Evolutionary conservation across 345 rosid species (phyloP).

Genomic region (Eucalyptus caleyi): DNA sequence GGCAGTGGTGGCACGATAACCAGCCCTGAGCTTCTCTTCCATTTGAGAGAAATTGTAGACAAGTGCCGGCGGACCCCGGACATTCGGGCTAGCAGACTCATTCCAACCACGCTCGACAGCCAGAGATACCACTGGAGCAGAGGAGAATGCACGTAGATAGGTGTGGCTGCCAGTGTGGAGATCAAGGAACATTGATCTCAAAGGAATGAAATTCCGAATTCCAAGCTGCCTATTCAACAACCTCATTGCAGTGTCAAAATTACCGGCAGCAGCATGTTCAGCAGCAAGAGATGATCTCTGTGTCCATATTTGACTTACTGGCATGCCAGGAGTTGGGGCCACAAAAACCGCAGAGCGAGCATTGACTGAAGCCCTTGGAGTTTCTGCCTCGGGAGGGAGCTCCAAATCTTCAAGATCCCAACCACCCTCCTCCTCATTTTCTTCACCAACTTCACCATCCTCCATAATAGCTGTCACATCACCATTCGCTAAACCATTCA

Average conservation of each 20-base stretch:
- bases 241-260: slow-evolving; percentile 89
- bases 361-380: slow-evolving; percentile 48
- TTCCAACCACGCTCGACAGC: slow-evolving; percentile 84
- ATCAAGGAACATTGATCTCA: slow-evolving; percentile 68
- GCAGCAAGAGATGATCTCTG: slow-evolving; percentile 89
- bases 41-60: slow-evolving; percentile 67
- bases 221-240: slow-evolving; percentile 89
- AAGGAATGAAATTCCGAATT: slow-evolving; percentile 58
- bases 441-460: slow-evolving; percentile 59
- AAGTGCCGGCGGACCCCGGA: slow-evolving; percentile 78
- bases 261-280: slow-evolving; percentile 89
- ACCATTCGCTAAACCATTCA: slow-evolving; percentile 52
- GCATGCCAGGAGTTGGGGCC: slow-evolving; percentile 84
- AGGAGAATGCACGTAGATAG: slow-evolving; percentile 66
- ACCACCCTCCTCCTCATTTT: slow-evolving; percentile 64
- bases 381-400: slow-evolving; percentile 79
- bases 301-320: slow-evolving; percentile 81
- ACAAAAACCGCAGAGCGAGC: slow-evolving; percentile 61
- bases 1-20: slow-evolving; percentile 76
- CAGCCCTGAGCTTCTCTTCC: slow-evolving; percentile 90
- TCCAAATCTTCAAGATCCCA: slow-evolving; percentile 96
- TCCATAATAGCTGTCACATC: slow-evolving; percentile 45
- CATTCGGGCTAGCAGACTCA: slow-evolving; percentile 72
- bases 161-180: slow-evolving; percentile 70
- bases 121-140: slow-evolving; percentile 66